These are phyloP conservation scores for Fusarium pseudocircinatum DNA, from an alignment of 2,329 filamentous ascomycete species.

Conservation along the genomic window DNA sequence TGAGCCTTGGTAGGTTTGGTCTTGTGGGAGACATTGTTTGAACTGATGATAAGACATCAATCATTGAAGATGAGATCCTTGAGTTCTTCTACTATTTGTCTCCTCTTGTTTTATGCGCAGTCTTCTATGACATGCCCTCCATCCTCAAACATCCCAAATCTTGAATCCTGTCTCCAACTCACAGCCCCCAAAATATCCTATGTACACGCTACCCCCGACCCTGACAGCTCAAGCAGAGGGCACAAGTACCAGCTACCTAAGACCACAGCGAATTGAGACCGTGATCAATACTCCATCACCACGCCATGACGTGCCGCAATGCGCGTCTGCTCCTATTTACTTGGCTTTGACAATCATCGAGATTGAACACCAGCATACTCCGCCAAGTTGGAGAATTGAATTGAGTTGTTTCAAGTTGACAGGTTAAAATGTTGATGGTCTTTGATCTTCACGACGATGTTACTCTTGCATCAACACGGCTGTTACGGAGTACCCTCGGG, in stretches of 20 bases:
- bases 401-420: not conserved
- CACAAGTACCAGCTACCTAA: not conserved
- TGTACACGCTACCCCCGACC: slow-evolving; percentile 12
- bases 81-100: not conserved
- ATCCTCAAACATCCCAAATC: not conserved
- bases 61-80: not conserved
- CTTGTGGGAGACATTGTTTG: slow-evolving; percentile 8
- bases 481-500: not conserved
- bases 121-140: slow-evolving; percentile 4
- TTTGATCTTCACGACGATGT: not conserved
- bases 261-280: not conserved
- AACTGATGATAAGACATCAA: not conserved
- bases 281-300: not conserved
- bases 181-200: not conserved
- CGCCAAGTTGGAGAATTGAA: fast-evolving
- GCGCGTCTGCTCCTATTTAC: not conserved
- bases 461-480: not conserved
- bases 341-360: not conserved
- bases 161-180: slow-evolving; percentile 14
- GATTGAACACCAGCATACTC: not conserved
- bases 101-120: not conserved
- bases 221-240: fast-evolving
- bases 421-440: not conserved
- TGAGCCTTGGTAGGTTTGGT: slow-evolving; percentile 37
- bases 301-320: slow-evolving; percentile 15